These are phyloP conservation scores for Tagetes patula DNA, from an alignment of 129 eudicot species.

Conservation along the genomic window DNA sequence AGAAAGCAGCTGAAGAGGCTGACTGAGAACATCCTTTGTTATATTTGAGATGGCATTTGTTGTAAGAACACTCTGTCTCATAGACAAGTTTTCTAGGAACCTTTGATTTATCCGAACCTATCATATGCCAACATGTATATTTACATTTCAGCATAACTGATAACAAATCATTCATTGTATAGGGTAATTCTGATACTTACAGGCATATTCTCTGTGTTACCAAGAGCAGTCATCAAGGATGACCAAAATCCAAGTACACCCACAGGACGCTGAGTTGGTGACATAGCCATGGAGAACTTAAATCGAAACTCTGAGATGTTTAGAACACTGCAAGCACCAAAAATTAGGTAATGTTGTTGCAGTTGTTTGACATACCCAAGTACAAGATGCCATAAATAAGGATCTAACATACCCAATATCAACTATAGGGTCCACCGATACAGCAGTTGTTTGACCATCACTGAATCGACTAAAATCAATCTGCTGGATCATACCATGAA, in stretches of 20 bases:
- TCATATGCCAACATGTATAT: conserved; percentile 16
- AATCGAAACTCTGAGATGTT: conserved; percentile 88
- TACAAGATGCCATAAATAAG: conserved; percentile 13
- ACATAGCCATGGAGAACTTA: conserved; percentile 94
- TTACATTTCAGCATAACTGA: not conserved
- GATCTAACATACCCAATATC: conserved; percentile 69
- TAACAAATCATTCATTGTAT: not conserved
- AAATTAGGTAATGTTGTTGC: not conserved
- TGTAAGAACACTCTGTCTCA: conserved; percentile 81
- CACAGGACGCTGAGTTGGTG: conserved; percentile 96
- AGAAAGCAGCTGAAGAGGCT: conserved; percentile 95
- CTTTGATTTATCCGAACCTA: conserved; percentile 85
- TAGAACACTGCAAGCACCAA: conserved; percentile 61
- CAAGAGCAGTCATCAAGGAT: conserved; percentile 97
- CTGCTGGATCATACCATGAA: conserved; percentile 92
- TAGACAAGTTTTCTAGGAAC: conserved; percentile 70
- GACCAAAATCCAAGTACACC: conserved; percentile 99
- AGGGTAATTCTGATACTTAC: conserved; percentile 45
- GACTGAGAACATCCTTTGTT: conserved; percentile 86
- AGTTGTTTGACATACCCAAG: not conserved
- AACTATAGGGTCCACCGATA: conserved; percentile 86
- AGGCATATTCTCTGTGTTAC: conserved; percentile 96
- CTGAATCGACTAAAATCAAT: conserved; percentile 57
- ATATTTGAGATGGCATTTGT: conserved; percentile 70
- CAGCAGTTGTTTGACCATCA: conserved; percentile 63